Evolutionary conservation across 768 basidiomycete genomes (phyloP), one percentile per base, ranked within the genome.

Genomic region (Suillus bovinus): DNA sequence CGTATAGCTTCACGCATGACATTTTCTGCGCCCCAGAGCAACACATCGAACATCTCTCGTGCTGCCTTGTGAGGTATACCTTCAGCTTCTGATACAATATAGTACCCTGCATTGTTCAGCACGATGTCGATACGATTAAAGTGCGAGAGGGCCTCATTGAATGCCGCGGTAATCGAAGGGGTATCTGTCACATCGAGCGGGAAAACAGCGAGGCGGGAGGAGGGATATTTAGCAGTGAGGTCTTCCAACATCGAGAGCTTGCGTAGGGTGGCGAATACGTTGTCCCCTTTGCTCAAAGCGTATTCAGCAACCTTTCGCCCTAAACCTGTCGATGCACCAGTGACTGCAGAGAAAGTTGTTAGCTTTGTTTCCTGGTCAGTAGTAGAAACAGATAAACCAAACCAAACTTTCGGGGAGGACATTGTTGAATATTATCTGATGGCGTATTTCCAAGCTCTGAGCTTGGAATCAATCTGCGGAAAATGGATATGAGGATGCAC

Each of bases 31-130:
- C 75, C 73, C 76, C 74, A 76, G 58, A 71, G 71, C 57, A 74
- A 64, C 62, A 71, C 70, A 46, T 81, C 80, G 61, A 82, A 81
- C 68, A 76, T 61, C 33, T 64, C 66, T 92, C 94, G n/a, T 82
- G 93, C 47, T 76, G 93, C 60, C 83, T 93, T 59, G 89, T 96
- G 61, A 91, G 94, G 2, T 87, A 94, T 70, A 87, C 89, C 17
- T 78, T 96, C 36, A 89, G 94, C 76, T 90, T 96, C 81, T 3
- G 67, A 73, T 22, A 76, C 59, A 4, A 74, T 66, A 2, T 58
- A 71, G 61, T 69, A 74, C 54, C 67, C 72, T 57, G 81, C 81
- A 58, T 83, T 84, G 60, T 78, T 81, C 59, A 79, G 71, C 14
- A 83, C 81, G 42, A 82, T 76, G 60, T 82, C 82, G 11, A 82